Percentiles rank a stretch among this genome's conserved stretches.
phyloP scores from a whole-genome alignment of 2,329 filamentous ascomycete genomes.

The Colletotrichum horii region DNA sequence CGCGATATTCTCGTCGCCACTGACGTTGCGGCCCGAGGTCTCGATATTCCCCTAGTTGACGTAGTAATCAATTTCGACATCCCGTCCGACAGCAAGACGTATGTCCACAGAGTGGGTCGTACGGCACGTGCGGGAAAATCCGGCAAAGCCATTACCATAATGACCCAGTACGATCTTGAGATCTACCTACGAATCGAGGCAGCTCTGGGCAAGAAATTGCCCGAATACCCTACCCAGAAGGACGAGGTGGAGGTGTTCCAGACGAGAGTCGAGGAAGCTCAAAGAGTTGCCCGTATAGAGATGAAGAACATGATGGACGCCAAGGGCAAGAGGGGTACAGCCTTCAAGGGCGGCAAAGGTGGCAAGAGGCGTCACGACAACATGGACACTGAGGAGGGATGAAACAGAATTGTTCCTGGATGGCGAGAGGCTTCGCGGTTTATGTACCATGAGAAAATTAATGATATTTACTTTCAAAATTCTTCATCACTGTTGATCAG shows the following conservation, averaged over 20 bases:
- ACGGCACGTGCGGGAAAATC: constrained; percentile 87
- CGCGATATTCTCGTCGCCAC: constrained; percentile 90
- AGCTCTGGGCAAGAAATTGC: constrained; percentile 78
- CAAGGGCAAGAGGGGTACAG: constrained; percentile 59
- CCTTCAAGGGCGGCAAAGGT: constrained; percentile 40
- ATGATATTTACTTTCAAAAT: not conserved
- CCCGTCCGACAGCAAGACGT: constrained; percentile 85
- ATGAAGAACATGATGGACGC: constrained; percentile 83
- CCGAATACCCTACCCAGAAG: constrained; percentile 72
- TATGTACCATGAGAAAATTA: not conserved
- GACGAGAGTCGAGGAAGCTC: constrained; percentile 80
- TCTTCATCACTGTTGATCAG: no score
- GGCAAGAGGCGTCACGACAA: constrained; percentile 53
- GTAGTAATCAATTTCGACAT: constrained; percentile 87
- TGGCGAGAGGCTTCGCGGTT: not conserved
- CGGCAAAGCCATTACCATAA: constrained; percentile 79
- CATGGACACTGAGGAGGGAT: constrained; percentile 81
- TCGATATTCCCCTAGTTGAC: constrained; percentile 93
- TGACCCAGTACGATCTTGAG: constrained; percentile 88
- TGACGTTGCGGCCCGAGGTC: constrained; percentile 89
- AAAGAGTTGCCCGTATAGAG: constrained; percentile 77
- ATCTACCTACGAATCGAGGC: constrained; percentile 83
- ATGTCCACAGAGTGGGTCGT: constrained; percentile 87
- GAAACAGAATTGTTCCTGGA: constrained; percentile 14
- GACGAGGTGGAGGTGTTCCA: constrained; percentile 87